These are phyloP conservation scores for Millerago galiae DNA, from an alignment of 805 yeast species.

Conservation along the genomic window DNA sequence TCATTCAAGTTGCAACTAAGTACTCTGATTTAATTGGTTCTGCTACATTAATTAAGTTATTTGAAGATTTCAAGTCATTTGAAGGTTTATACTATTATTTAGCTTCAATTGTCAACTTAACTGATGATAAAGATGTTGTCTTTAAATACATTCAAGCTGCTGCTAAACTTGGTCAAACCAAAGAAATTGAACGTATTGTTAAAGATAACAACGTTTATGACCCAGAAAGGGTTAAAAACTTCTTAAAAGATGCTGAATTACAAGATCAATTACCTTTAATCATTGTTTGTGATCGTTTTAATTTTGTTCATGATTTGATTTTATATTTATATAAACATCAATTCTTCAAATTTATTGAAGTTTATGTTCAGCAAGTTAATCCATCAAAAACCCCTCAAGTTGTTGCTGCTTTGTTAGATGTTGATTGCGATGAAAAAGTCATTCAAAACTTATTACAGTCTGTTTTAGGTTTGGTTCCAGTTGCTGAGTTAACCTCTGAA, in stretches of 20 bases:
- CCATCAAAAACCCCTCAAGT: slow-evolving; percentile 96
- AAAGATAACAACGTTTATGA: slow-evolving; percentile 91
- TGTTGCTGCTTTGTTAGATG: slow-evolving; percentile 91
- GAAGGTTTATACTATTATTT: slow-evolving; percentile 95
- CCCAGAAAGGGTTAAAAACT: slow-evolving; percentile 96
- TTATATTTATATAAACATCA: slow-evolving; percentile 92
- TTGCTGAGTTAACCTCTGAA: slow-evolving; percentile 81
- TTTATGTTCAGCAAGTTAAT: slow-evolving; percentile 95
- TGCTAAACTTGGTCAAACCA: slow-evolving; percentile 79
- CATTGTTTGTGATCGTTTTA: slow-evolving; percentile 89
- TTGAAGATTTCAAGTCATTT: slow-evolving; percentile 85
- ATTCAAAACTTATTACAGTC: slow-evolving; percentile 75
- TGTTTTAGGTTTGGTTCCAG: slow-evolving; percentile 92
- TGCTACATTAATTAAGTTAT: slow-evolving; percentile 73
- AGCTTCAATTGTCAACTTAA: slow-evolving; percentile 86
- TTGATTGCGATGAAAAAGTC: slow-evolving; percentile 90
- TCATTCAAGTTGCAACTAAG: slow-evolving; percentile 94
- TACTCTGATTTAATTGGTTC: slow-evolving; percentile 93
- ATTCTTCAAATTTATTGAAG: slow-evolving; percentile 94
- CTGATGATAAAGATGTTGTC: slow-evolving; percentile 92
- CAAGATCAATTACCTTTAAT: slow-evolving; percentile 96
- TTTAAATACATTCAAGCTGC: slow-evolving; percentile 95
- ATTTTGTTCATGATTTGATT: slow-evolving; percentile 88
- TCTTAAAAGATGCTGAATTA: slow-evolving; percentile 86
- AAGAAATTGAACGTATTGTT: slow-evolving; percentile 93